Conservation (phyloP, 2,329 filamentous ascomycete species). For the Microthyrium microscopicum region DNA sequence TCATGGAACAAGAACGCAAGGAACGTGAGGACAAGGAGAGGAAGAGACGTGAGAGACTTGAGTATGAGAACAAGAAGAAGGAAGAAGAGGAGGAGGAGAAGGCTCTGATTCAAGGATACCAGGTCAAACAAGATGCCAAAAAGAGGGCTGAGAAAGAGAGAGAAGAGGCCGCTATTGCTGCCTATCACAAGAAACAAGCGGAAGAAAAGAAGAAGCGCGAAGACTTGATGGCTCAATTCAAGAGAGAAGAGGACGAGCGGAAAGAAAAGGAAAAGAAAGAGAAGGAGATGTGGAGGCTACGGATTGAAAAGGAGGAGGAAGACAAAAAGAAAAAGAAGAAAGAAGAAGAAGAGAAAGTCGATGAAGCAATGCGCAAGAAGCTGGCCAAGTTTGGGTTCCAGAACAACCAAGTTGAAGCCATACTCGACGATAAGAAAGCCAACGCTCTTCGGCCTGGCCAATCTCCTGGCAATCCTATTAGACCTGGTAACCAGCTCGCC, state of each 20-base stretch:
- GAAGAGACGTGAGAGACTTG: background rate
- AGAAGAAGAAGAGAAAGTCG: constrained; percentile 24
- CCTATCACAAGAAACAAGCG: constrained; percentile 14
- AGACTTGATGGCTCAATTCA: constrained; percentile 17
- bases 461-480: constrained; percentile 12
- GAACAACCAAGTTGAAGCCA: constrained; percentile 30
- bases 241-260: constrained; percentile 23
- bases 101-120: constrained; percentile 4
- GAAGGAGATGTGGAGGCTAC: constrained; percentile 22
- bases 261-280: constrained; percentile 27
- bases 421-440: constrained; percentile 29
- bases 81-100: constrained; percentile 2
- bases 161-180: constrained; percentile 1
- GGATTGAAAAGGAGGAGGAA: constrained; percentile 25
- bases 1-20: too few relatives aligned
- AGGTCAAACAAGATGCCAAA: constrained; percentile 4
- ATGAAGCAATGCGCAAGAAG: constrained; percentile 27
- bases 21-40: too few relatives aligned
- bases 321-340: constrained; percentile 24
- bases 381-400: constrained; percentile 28
- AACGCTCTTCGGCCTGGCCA: constrained; percentile 19
- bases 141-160: constrained; percentile 4
- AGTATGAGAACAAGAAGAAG: constrained; percentile 1
- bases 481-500: constrained; percentile 7
- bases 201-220: constrained; percentile 11